Percentiles rank a stretch among this genome's conserved stretches.
Conservation (phyloP, 495 filamentous ascomycete species). For the Ramalina intermedia region DNA sequence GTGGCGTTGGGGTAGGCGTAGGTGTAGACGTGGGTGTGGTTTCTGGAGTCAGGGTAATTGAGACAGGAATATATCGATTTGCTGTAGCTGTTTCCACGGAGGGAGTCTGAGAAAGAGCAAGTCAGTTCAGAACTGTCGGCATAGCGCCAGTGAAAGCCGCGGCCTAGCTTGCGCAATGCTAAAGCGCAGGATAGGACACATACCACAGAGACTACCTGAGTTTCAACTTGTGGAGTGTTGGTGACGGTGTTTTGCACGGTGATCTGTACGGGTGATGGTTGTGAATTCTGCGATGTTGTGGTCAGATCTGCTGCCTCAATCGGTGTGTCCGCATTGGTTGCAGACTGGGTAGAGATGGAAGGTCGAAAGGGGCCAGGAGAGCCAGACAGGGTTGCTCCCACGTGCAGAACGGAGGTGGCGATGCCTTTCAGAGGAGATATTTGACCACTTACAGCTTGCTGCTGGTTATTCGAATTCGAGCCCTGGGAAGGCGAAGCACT, state of each 20-base stretch:
- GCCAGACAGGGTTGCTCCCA: conserved; percentile 11
- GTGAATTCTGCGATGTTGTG: conserved; percentile 7
- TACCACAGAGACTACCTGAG: conserved; percentile 18
- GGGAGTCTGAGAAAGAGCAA: conserved; percentile 3
- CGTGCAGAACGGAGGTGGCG: conserved; percentile 9
- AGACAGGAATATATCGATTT: conserved; percentile 3
- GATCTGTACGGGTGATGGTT: conserved; percentile 10
- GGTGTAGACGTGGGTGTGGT: conserved; percentile 8
- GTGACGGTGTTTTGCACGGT: conserved; percentile 18
- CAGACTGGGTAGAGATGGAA: neutral
- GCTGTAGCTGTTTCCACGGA: conserved; percentile 13
- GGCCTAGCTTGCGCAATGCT: neutral
- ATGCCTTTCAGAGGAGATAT: conserved; percentile 9
- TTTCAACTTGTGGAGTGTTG: conserved; percentile 11
- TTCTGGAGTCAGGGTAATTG: neutral
- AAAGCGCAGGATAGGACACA: conserved; percentile 3
- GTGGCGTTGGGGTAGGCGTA: conserved; percentile 16
- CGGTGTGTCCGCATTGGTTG: conserved; percentile 1
- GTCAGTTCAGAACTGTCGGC: neutral
- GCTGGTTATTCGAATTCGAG: conserved; percentile 1
- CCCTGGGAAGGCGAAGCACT: neutral
- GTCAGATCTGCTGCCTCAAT: conserved; percentile 9
- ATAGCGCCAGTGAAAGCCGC: too few species aligned
- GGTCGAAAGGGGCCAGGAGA: conserved; percentile 5
- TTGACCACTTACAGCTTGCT: conserved; percentile 16